Evolutionary conservation across 1,284 basidiomycete genomes (phyloP), one percentile per base, ranked within the genome.

Genomic region (Vanrija humicola): DNA sequence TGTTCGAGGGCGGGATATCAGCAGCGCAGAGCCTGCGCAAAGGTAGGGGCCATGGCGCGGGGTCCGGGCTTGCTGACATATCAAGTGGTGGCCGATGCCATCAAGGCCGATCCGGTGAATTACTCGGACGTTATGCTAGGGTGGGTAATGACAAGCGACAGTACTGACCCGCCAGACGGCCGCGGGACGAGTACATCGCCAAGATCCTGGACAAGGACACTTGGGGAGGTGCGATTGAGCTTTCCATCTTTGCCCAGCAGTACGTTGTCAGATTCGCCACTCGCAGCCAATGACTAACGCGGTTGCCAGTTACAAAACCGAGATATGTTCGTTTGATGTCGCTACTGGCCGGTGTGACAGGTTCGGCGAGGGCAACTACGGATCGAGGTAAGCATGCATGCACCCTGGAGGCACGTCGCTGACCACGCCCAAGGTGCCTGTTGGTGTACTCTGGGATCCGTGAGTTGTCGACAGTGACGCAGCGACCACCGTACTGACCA

Each of bases 221-320:
- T 0, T 97, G 93, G 93, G 93, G 93, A 43, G 94, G 93, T 15
- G 93, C 93, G 2, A 95, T 96, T 68, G 90, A 93, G 69, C 83
- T 94, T 14, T 79, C 85, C 3, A 85, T 95, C 62, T 85, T 96
- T 56, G 85, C 92, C 1, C 77, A 83, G 12, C 84, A 92, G 73
- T 73, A 39, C 54, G 72, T 60, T 12, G 21, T 26, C 44, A 49
- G 9, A 3, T n/a, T 12, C 34, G 21, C 44, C 43, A n/a, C 26
- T 3, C 25, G 44, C 21, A n/a, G 23, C 26, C 21, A 16, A 50
- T 55, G 19, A 43, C 46, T 39, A 34, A 34, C 34, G 28, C 34
- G 12, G 26, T 8, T 9, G 28, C 25, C 57, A 76, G 74, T 72
- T 95, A 86, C 72, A 76, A 79, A 38, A 87, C 88, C 1, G 92